Conservation (phyloP, 768 basidiomycete genomes). For the Gymnopilus junonius region DNA sequence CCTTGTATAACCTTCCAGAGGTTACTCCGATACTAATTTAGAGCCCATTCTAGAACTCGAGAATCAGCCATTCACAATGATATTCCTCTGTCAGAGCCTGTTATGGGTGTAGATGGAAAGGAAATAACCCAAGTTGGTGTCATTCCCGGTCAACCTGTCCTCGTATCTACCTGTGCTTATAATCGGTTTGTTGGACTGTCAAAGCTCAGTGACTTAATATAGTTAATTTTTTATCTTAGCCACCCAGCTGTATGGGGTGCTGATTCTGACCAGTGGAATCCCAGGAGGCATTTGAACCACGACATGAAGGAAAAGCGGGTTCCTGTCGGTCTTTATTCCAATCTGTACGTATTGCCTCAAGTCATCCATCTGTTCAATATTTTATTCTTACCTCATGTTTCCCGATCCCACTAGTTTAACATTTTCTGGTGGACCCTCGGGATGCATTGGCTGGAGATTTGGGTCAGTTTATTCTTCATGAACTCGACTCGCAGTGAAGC, state of each 20-base stretch:
- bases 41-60: constrained; percentile 1
- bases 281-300: constrained; percentile 9
- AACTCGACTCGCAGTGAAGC: not conserved
- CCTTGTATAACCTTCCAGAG: not conserved
- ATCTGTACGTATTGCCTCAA: not conserved
- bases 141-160: constrained; percentile 8
- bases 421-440: constrained; percentile 13
- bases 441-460: constrained; percentile 18
- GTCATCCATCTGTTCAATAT: not conserved
- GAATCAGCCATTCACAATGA: constrained; percentile 10
- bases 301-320: constrained; percentile 14
- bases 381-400: not conserved
- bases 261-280: constrained; percentile 12
- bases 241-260: constrained; percentile 10
- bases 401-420: constrained; percentile 6
- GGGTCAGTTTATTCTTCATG: constrained; percentile 1
- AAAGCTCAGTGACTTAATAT: not conserved
- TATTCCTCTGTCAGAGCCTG: constrained; percentile 10
- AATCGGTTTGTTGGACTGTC: constrained; percentile 13
- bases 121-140: constrained; percentile 7
- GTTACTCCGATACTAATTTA: not conserved
- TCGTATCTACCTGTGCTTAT: constrained; percentile 13
- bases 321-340: constrained; percentile 15
- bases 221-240: not conserved
- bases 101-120: constrained; percentile 12